Percentiles rank a stretch among this genome's conserved stretches.
Conservation (phyloP, 148 eudicot species). For the Heliosperma pusillum region DNA sequence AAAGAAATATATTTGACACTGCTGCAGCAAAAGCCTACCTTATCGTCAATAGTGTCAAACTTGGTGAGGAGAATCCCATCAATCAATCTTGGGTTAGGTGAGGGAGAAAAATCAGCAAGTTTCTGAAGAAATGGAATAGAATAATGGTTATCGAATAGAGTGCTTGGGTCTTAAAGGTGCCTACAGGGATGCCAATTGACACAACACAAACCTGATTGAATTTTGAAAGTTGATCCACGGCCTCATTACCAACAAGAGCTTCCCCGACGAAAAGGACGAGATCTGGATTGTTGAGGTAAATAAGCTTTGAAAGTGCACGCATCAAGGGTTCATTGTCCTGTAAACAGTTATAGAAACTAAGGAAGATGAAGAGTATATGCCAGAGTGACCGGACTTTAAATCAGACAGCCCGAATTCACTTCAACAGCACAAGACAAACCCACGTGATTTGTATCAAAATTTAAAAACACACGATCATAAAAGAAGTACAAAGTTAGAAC, state of each 20-base stretch:
- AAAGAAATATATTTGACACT: neutral
- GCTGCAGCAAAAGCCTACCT: constrained; percentile 41
- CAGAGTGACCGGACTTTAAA: too few relatives aligned
- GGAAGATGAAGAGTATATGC: neutral
- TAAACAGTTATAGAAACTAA: constrained; percentile 1
- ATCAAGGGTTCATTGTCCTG: constrained; percentile 98
- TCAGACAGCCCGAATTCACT: neutral
- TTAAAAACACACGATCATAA: too few relatives aligned
- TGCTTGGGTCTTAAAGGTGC: neutral
- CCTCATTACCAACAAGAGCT: constrained; percentile 97
- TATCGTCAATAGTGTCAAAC: constrained; percentile 95
- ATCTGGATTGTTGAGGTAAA: constrained; percentile 80
- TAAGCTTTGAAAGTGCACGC: constrained; percentile 93
- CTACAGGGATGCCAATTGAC: neutral
- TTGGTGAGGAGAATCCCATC: constrained; percentile 97
- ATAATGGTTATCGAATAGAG: neutral
- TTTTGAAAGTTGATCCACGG: constrained; percentile 87
- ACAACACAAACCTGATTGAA: constrained; percentile 65
- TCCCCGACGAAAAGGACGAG: constrained; percentile 95
- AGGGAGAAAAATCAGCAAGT: constrained; percentile 74
- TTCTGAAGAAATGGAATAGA: constrained; percentile 50
- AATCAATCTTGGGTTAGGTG: constrained; percentile 76
- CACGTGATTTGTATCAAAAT: too few relatives aligned
- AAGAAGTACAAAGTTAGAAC: neutral
- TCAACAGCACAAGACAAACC: too few relatives aligned